Evolutionary conservation across 768 basidiomycete genomes (phyloP), one percentile per base, ranked within the genome.

Genomic region (Albatrellus ellisii): DNA sequence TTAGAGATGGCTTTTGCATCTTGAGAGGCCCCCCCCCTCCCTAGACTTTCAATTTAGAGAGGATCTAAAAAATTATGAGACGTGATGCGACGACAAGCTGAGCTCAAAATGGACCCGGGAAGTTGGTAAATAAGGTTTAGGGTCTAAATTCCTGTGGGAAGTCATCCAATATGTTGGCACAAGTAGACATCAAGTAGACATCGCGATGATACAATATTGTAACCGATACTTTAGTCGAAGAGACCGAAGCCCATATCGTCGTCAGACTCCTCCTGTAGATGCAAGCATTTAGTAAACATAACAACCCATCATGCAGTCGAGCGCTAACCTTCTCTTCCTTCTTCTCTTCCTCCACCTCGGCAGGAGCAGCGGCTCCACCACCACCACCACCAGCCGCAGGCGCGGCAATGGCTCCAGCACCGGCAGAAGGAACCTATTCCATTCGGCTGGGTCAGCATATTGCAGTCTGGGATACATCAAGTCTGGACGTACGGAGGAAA

Each of bases 241-340:
- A 95, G 75, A 69, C 91, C 91, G 66, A 97, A 97, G 71, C 91
- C 90, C 90, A 95, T 95, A 68, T 95, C 92, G 55, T 95, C 92
- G 72, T 94, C 90, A 42, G 85, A 88, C 62, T 92, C 88, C 67
- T 88, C 84, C 82, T 89, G 59, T 26, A 22, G 34, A 31, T 41
- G 28, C 2, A 44, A 50, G 31, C 46, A 40, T 26, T 15, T 11
- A 4, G 26, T 39, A 3, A 44, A 36, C 20, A 38, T 12, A 36
- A 39, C 12, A 22, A 47, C 35, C 4, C 29, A 34, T 17, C 10
- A 20, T 21, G 48, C 39, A 20, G 34, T 14, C 11, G n/a, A 28
- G 11, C n/a, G 67, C 72, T 24, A 26, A 77, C 84, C 78, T 88
- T 85, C 62, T 90, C 86, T 61, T 86, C 83, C 59, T 75, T 78